These are phyloP conservation scores for Tylopilus rubrobrunneus DNA, from an alignment of 768 basidiomycete genomes.

Conservation along the genomic window DNA sequence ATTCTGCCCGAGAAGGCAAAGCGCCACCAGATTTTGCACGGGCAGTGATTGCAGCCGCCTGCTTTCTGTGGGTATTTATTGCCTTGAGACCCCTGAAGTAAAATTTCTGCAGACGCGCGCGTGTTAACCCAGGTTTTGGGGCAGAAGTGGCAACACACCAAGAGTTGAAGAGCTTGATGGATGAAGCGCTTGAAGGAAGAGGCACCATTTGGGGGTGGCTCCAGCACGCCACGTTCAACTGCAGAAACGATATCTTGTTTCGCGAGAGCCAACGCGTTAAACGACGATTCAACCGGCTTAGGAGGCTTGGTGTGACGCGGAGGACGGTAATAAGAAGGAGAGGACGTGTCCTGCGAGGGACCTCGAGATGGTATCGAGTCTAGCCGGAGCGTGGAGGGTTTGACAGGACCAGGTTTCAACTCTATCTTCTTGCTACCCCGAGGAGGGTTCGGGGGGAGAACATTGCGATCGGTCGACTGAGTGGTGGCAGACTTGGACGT, in stretches of 20 bases:
- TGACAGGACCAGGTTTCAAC: constrained; percentile 61
- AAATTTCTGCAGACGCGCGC: constrained; percentile 57
- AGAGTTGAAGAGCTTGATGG: constrained; percentile 46
- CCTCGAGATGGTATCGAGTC: constrained; percentile 16
- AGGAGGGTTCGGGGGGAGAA: constrained; percentile 23
- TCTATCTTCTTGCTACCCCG: constrained; percentile 49
- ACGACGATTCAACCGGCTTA: constrained; percentile 14
- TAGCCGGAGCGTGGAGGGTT: constrained; percentile 31
- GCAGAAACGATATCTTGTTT: constrained; percentile 65
- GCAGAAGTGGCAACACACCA: constrained; percentile 31
- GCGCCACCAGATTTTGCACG: constrained; percentile 59
- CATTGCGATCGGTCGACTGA: constrained; percentile 20
- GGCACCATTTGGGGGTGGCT: constrained; percentile 60
- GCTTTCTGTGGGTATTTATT: constrained; percentile 58
- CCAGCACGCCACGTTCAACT: constrained; percentile 61
- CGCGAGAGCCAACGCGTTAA: constrained; percentile 44
- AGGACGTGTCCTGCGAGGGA: constrained; percentile 24
- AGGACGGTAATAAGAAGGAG: constrained; percentile 24
- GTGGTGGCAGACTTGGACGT: constrained; percentile 23
- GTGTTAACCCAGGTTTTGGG: not conserved
- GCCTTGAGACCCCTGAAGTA: constrained; percentile 75
- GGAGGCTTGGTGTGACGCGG: constrained; percentile 23
- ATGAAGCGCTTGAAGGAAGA: constrained; percentile 48
- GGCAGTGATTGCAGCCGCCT: constrained; percentile 48
- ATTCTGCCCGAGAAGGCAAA: constrained; percentile 64